These are phyloP conservation scores for Alternaria sp. DNA, from an alignment of 2,329 filamentous ascomycete species.

Conservation along the genomic window DNA sequence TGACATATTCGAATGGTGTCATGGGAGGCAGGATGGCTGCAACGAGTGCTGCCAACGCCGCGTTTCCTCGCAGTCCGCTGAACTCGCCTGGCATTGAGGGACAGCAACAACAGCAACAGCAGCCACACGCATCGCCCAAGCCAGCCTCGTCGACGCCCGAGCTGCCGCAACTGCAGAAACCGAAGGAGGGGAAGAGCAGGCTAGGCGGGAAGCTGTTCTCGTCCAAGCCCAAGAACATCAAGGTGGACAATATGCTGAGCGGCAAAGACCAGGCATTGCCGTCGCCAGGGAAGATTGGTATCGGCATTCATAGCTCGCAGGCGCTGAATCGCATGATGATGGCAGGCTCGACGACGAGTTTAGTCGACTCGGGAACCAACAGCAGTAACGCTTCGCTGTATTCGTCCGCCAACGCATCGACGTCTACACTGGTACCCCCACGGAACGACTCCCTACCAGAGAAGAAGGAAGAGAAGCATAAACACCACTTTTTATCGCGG, in stretches of 20 bases:
- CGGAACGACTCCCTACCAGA: constrained; percentile 56
- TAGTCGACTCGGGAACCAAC: constrained; percentile 67
- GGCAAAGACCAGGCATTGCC: constrained; percentile 72
- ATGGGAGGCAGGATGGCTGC: constrained; percentile 70
- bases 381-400: constrained; percentile 72
- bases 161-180: constrained; percentile 67
- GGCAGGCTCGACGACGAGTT: constrained; percentile 76
- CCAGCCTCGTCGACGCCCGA: constrained; percentile 35
- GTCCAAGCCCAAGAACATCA: constrained; percentile 74
- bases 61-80: constrained; percentile 71
- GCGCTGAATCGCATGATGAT: constrained; percentile 67
- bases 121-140: constrained; percentile 46
- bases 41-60: constrained; percentile 76
- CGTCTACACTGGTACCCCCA: constrained; percentile 75
- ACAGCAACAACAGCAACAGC: constrained; percentile 26
- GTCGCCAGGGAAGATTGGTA: constrained; percentile 72
- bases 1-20: constrained; percentile 68
- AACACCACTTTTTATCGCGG: constrained; percentile 80
- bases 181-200: constrained; percentile 73
- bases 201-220: constrained; percentile 76
- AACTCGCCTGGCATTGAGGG: constrained; percentile 53
- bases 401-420: constrained; percentile 77
- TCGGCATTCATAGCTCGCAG: constrained; percentile 70
- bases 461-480: constrained; percentile 76
- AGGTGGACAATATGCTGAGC: constrained; percentile 69